These are phyloP conservation scores for Mycena capillaripes DNA, from an alignment of 768 basidiomycete species.

Conservation along the genomic window DNA sequence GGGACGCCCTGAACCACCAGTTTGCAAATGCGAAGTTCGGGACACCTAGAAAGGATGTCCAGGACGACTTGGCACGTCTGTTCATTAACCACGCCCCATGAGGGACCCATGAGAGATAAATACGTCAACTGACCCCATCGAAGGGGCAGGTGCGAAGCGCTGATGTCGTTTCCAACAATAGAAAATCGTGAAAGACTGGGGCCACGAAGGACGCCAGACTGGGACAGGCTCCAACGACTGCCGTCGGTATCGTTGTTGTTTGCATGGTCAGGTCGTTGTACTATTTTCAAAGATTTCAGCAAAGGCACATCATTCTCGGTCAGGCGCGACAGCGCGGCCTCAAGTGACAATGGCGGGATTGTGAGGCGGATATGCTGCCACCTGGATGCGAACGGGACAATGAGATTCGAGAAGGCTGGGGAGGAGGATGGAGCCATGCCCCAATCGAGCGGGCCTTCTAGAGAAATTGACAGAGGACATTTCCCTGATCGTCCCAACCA, in stretches of 20 bases:
- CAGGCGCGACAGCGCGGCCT: background rate
- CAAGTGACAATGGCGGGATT: background rate
- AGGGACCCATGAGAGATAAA: background rate
- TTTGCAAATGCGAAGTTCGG: background rate
- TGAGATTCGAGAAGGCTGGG: background rate
- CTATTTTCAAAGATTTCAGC: background rate
- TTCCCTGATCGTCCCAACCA: constrained; percentile 13
- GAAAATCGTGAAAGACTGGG: background rate
- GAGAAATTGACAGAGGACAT: background rate
- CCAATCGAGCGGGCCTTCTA: background rate
- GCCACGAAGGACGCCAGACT: background rate
- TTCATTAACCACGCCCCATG: background rate
- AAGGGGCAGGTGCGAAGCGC: background rate
- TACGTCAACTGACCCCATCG: background rate
- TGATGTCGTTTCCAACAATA: background rate
- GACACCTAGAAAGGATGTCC: background rate
- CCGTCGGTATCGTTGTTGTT: background rate
- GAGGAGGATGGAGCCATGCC: background rate
- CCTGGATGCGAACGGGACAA: background rate
- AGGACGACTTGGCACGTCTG: background rate
- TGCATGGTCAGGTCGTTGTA: background rate
- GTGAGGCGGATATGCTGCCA: background rate
- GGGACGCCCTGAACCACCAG: background rate
- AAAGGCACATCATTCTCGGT: constrained; percentile 6
- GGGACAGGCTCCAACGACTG: background rate